Evolutionary conservation across 108 stramenopile genomes (phyloP).

Genomic region (Nannochloropsis gaditana): DNA sequence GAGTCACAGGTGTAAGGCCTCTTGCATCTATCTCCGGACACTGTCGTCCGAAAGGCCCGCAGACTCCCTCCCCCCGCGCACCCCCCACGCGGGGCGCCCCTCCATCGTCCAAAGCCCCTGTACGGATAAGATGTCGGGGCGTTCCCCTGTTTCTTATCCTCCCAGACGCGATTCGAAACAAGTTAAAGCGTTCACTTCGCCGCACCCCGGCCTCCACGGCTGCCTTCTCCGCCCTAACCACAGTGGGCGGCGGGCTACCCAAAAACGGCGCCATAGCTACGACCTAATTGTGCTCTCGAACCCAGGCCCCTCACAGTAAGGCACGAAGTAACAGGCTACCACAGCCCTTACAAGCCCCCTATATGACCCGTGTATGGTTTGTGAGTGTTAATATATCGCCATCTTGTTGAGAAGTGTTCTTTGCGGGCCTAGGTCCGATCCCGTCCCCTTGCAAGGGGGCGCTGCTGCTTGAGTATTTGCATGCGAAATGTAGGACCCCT

Average conservation of each 20-base stretch:
- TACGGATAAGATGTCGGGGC: background rate
- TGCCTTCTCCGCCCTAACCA: background rate
- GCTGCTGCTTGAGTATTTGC: background rate
- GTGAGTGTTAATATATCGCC: background rate
- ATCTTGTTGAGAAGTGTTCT: background rate
- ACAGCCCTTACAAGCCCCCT: background rate
- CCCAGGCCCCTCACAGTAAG: background rate
- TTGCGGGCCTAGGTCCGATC: background rate
- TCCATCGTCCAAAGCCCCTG: background rate
- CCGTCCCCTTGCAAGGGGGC: background rate
- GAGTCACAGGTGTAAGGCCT: background rate
- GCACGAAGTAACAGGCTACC: background rate
- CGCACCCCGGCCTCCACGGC: constrained; percentile 9
- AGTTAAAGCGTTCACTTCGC: background rate
- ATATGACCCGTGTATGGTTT: background rate
- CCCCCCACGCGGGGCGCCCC: background rate
- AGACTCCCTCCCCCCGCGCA: background rate
- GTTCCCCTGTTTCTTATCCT: background rate
- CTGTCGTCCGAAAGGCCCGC: background rate
- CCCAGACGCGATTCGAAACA: background rate
- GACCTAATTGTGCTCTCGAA: background rate
- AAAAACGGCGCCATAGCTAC: background rate
- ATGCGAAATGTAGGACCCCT: background rate
- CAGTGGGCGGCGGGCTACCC: background rate
- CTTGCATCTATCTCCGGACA: background rate